Evolutionary conservation across 2,329 filamentous ascomycete genomes (phyloP).

Genomic region (Diaporthe capsici): DNA sequence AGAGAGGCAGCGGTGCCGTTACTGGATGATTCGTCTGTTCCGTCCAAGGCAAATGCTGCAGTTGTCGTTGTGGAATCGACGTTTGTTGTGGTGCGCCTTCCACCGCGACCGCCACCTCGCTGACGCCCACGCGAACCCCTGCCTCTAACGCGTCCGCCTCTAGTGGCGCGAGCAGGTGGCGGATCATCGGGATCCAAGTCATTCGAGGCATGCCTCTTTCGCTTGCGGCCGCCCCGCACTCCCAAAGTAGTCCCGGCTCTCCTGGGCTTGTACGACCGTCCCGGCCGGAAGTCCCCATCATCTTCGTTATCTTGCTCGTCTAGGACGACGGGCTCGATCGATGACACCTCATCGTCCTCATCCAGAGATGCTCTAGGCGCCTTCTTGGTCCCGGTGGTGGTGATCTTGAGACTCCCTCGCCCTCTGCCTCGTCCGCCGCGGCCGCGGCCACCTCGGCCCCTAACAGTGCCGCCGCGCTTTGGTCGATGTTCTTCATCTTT

Average conservation of each 20-base stretch:
- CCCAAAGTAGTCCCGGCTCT: slow-evolving; percentile 32
- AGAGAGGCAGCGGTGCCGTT: slow-evolving; percentile 27
- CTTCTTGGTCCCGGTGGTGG: slow-evolving; percentile 40
- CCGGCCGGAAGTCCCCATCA: slow-evolving; percentile 41
- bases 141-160: slow-evolving; percentile 29
- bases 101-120: slow-evolving; percentile 38
- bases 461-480: slow-evolving; percentile 33
- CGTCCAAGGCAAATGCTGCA: slow-evolving; percentile 36
- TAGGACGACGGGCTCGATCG: slow-evolving; percentile 1
- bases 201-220: slow-evolving; percentile 35
- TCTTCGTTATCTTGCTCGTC: slow-evolving; percentile 46
- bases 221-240: slow-evolving; percentile 37
- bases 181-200: slow-evolving; percentile 34
- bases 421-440: slow-evolving; percentile 39
- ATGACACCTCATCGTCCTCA: slow-evolving; percentile 35
- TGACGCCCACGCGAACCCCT: slow-evolving; percentile 21
- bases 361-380: slow-evolving; percentile 23
- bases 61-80: slow-evolving; percentile 31
- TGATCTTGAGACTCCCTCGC: slow-evolving; percentile 37
- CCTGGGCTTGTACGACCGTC: slow-evolving; percentile 26
- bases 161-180: slow-evolving; percentile 27
- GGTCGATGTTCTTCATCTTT: slow-evolving; percentile 49
- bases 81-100: slow-evolving; percentile 7
- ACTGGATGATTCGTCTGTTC: slow-evolving; percentile 33
- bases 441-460: slow-evolving; percentile 37